phyloP scores from a whole-genome alignment of 2,329 filamentous ascomycete genomes.

The Chalaropsis ovoidea region DNA sequence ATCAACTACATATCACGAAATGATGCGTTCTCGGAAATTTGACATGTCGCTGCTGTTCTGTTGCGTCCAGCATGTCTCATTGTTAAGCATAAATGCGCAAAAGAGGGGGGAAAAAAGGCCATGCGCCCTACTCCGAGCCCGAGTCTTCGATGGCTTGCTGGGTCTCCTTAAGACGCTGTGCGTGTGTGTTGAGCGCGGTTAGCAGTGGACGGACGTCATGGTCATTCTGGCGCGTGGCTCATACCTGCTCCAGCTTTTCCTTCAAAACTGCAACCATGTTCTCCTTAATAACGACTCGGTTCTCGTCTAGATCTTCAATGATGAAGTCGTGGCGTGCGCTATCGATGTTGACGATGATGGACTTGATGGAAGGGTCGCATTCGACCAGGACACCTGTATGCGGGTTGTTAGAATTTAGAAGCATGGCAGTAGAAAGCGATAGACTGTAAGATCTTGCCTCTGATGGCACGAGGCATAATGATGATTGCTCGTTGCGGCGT shows the following conservation, averaged over 20 bases:
- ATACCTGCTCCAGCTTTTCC: constrained; percentile 55
- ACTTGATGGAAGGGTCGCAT: constrained; percentile 79
- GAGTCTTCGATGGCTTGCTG: constrained; percentile 44
- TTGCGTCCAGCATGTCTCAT: background rate
- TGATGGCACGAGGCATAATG: constrained; percentile 48
- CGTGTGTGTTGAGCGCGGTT: background rate
- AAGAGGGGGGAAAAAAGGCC: no score
- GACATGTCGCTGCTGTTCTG: background rate
- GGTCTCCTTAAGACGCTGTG: constrained; percentile 43
- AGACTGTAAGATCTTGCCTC: constrained; percentile 36
- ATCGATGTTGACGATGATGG: constrained; percentile 71
- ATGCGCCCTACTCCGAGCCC: constrained; percentile 38
- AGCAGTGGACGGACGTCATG: background rate
- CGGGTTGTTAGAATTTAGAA: constrained; percentile 22
- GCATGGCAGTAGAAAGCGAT: background rate
- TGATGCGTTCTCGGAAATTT: background rate
- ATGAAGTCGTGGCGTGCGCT: constrained; percentile 60
- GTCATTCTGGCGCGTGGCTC: background rate
- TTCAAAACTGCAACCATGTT: constrained; percentile 61
- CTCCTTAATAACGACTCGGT: constrained; percentile 64
- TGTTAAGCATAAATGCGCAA: no score
- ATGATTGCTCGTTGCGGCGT: background rate
- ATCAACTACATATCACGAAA: background rate
- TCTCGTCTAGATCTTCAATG: constrained; percentile 70
- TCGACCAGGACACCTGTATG: constrained; percentile 59